Percentiles rank a stretch among this genome's conserved stretches.
These are phyloP conservation scores for Naegleria fowleri DNA, from an alignment of 208 protist genomes.

Conservation along the genomic window DNA sequence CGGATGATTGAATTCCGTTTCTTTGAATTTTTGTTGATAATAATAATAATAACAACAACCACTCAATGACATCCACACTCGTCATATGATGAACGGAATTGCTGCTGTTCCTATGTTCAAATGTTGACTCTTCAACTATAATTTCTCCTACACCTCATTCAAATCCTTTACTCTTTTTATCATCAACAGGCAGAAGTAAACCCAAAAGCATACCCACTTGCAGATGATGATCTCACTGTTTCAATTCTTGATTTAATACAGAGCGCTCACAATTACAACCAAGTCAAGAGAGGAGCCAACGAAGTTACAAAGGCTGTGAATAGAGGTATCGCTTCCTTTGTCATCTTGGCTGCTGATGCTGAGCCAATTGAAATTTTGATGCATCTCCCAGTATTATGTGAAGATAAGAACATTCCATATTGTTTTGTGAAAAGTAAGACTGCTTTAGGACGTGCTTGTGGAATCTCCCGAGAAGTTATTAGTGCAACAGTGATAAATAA, in stretches of 20 bases:
- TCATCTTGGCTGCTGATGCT: constrained; percentile 98
- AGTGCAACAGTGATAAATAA: constrained; percentile 83
- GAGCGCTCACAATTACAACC: constrained; percentile 94
- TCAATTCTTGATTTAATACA: constrained; percentile 95
- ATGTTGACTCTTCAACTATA: no score
- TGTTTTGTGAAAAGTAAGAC: constrained; percentile 97
- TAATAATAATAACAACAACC: no score
- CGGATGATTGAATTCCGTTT: no score
- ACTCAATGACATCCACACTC: no score
- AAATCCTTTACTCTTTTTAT: no score
- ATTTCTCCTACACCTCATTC: no score
- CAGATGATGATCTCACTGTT: constrained; percentile 82
- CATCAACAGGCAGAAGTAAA: constrained; percentile 43
- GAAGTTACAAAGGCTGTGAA: constrained; percentile 99
- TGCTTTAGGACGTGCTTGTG: constrained; percentile 94
- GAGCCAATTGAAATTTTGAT: constrained; percentile 99
- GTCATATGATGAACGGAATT: no score
- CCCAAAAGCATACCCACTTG: constrained; percentile 97
- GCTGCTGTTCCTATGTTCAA: no score
- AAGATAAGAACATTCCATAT: constrained; percentile 99
- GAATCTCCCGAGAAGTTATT: constrained; percentile 96
- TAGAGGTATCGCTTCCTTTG: constrained; percentile 94
- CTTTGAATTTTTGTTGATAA: no score
- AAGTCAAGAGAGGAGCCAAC: constrained; percentile 99
- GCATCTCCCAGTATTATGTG: constrained; percentile 98